Evolutionary conservation across 441 rosid genomes (phyloP), one percentile per base, ranked within the genome.

Genomic region (Viola pubescens): DNA sequence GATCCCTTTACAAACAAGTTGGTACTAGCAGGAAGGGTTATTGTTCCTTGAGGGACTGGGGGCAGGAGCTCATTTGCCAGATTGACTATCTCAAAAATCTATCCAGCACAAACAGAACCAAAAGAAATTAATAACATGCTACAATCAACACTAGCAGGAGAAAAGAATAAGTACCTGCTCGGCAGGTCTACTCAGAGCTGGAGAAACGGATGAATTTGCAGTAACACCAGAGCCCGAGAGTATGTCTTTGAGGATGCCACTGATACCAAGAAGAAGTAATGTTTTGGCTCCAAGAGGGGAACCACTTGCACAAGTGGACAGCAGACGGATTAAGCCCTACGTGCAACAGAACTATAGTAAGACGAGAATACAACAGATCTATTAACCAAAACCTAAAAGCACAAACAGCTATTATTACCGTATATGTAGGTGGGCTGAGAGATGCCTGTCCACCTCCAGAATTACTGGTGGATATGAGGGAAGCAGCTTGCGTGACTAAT

Each of bases 61-160:
- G 99, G 99, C 52, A 91, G 97, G 69, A 95, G 98, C 81, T 95
- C 99, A 74, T 95, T 95, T 69, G 97, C 97, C 57, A 95, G 80
- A 80, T 86, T 91, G 79, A 95, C 99, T 72, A 95, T 91, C 89
- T 95, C 99, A 81, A 89, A 95, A 60, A 95, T 87, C 99, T 95
- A 71, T 9, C 6, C 13, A 14, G 26, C 37, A 48, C 37, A 58
- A 54, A 10, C 1, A 43, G 37, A 42, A 50, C 9, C 11, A 43
- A 11, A 43, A 26, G 42, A 13, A 55, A 7, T 26, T 26, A 37
- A 55, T 11, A 0, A 41, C 40, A 8, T 38, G 41, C 11, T 40
- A 54, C 14, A 53, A n/a, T 11, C 9, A 0, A 65, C 13, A 51
- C 9, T 13, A 37, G 6, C 7, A 56, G 45, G 8, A 63, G 26